Conservation (phyloP, 768 basidiomycete species). For the Mycena alexandri region DNA sequence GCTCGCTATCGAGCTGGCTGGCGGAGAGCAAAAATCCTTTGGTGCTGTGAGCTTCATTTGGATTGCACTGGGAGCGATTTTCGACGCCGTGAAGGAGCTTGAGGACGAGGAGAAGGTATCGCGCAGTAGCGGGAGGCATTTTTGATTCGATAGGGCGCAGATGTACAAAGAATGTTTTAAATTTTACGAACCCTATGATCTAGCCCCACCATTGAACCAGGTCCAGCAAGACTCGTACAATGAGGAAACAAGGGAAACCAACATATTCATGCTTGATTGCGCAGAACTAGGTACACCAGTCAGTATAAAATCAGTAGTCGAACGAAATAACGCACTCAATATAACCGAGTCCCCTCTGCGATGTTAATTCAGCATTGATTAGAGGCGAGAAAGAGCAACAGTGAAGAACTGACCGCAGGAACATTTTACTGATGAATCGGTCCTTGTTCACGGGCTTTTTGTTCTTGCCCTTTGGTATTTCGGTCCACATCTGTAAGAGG, state of each 20-base stretch:
- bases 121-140: conserved; percentile 31
- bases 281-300: conserved; percentile 67
- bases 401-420: conserved; percentile 74
- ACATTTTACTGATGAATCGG: conserved; percentile 99
- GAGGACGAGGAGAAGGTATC: conserved; percentile 51
- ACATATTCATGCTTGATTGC: conserved; percentile 71
- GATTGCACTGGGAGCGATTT: conserved; percentile 69
- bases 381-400: conserved; percentile 14
- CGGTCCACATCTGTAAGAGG: conserved; percentile 93
- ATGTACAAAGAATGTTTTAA: conserved; percentile 18
- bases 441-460: conserved; percentile 99
- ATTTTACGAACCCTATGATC: conserved; percentile 21
- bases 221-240: conserved; percentile 19
- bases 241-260: conserved; percentile 18
- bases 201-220: not conserved
- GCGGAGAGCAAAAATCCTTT: conserved; percentile 53
- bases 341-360: conserved; percentile 96
- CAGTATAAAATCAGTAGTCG: conserved; percentile 49
- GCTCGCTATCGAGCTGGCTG: conserved; percentile 57
- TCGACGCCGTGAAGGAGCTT: conserved; percentile 64
- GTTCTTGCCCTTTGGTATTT: conserved; percentile 96
- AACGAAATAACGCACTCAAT: conserved; percentile 69
- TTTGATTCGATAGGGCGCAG: conserved; percentile 33
- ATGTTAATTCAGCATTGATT: conserved; percentile 19
- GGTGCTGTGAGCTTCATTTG: conserved; percentile 75